Evolutionary conservation across 129 eudicot genomes (phyloP).

Genomic region (Flaveria linearis): DNA sequence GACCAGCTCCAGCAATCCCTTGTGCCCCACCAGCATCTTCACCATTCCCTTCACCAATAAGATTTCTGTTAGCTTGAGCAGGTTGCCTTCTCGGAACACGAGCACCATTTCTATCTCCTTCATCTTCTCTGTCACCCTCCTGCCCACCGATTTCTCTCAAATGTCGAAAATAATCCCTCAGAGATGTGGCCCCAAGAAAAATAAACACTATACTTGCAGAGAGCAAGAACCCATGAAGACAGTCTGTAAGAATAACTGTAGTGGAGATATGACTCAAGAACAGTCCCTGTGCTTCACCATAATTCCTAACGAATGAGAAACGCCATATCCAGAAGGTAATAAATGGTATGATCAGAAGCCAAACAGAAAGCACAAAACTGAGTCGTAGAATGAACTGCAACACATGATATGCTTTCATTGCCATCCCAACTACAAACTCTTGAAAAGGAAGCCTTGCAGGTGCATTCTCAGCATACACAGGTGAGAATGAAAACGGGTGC

Average conservation of each 20-base stretch:
- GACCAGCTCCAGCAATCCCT: slow-evolving; percentile 91
- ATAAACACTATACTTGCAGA: slow-evolving; percentile 95
- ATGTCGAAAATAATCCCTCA: slow-evolving; percentile 88
- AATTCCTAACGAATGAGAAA: slow-evolving; percentile 73
- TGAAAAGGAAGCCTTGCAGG: slow-evolving; percentile 88
- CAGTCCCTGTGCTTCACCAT: slow-evolving; percentile 76
- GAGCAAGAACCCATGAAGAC: slow-evolving; percentile 91
- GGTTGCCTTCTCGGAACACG: slow-evolving; percentile 79
- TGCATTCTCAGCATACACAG: slow-evolving; percentile 94
- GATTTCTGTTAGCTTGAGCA: slow-evolving; percentile 65
- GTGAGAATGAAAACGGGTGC: slow-evolving; percentile 83
- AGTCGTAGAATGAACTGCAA: slow-evolving; percentile 84
- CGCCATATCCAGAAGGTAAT: slow-evolving; percentile 98
- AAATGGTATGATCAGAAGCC: slow-evolving; percentile 87
- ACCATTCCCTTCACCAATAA: slow-evolving; percentile 48
- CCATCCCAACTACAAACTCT: slow-evolving; percentile 83
- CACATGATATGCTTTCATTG: slow-evolving; percentile 76
- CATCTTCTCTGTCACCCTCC: slow-evolving; percentile 45
- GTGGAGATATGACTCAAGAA: slow-evolving; percentile 74
- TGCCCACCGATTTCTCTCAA: slow-evolving; percentile 83
- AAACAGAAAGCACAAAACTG: slow-evolving; percentile 83
- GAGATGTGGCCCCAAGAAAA: slow-evolving; percentile 87
- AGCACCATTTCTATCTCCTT: slow-evolving; percentile 77
- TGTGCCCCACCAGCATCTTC: slow-evolving; percentile 54
- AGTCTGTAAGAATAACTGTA: slow-evolving; percentile 72